These are phyloP conservation scores for Diversispora epigaea DNA, from an alignment of 192 early-diverging fungal genomes.

Conservation along the genomic window DNA sequence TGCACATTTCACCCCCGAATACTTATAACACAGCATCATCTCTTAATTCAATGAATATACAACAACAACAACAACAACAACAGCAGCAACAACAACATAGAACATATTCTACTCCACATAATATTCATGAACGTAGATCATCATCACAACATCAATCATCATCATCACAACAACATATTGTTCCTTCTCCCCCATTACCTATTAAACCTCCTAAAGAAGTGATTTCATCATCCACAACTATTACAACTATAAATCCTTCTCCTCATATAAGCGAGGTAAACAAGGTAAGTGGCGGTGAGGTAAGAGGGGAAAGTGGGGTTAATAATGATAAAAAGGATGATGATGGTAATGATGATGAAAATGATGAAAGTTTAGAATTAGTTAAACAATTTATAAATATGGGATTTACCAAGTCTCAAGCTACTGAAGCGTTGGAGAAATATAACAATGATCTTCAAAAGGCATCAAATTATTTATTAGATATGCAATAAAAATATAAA, in stretches of 20 bases:
- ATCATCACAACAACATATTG: neutral
- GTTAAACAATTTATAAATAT: slow-evolving; percentile 62
- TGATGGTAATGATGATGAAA: slow-evolving; percentile 28
- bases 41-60: slow-evolving; percentile 5
- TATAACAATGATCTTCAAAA: slow-evolving; percentile 71
- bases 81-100: neutral
- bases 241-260: neutral
- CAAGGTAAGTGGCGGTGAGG: neutral
- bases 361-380: slow-evolving; percentile 13
- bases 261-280: neutral
- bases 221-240: neutral
- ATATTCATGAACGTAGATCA: neutral
- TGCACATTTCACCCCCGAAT: neutral
- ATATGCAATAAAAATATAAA: slow-evolving; percentile 34
- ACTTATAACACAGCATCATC: neutral
- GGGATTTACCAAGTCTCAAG: slow-evolving; percentile 71
- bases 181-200: neutral
- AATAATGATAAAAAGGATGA: too few species aligned
- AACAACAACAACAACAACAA: neutral
- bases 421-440: slow-evolving; percentile 64
- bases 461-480: slow-evolving; percentile 75
- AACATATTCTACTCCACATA: neutral
- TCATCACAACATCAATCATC: neutral
- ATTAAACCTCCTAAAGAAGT: slow-evolving; percentile 9
- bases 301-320: too few species aligned